Conservation (phyloP, 2,329 filamentous ascomycete genomes). For the Hypoxylon rubiginosum region DNA sequence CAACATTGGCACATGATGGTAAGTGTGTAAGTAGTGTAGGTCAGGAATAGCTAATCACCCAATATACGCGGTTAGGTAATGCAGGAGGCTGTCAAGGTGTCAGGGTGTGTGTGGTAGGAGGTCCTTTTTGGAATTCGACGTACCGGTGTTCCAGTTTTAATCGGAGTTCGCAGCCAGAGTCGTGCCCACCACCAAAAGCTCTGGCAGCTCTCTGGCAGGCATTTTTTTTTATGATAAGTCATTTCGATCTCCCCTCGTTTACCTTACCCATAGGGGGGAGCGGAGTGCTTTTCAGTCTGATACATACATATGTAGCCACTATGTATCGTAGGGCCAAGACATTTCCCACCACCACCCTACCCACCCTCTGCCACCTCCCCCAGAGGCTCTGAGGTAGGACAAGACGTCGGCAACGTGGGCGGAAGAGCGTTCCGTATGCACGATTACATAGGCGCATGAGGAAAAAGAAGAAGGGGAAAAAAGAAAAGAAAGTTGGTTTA, state of each 20-base stretch:
- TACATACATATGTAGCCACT: not conserved
- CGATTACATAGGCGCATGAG: not conserved
- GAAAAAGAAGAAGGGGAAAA: not conserved
- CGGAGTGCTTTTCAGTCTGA: not conserved
- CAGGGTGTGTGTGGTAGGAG: not conserved
- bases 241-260: conserved; percentile 5
- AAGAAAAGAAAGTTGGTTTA: not conserved
- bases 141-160: not conserved
- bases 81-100: not conserved
- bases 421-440: not conserved
- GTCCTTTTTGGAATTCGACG: not conserved
- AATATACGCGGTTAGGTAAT: not conserved
- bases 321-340: not conserved
- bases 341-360: not conserved
- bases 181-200: not conserved
- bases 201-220: not conserved
- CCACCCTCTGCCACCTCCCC: not conserved
- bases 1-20: not conserved
- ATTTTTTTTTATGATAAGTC: not conserved
- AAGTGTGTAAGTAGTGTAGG: not conserved
- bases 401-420: conserved; percentile 1
- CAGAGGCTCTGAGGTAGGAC: not conserved
- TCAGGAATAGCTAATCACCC: not conserved
- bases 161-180: not conserved
- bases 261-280: conserved; percentile 30